These are phyloP conservation scores for Colletotrichum sp. DNA, from an alignment of 2,329 filamentous ascomycete species.

Conservation along the genomic window DNA sequence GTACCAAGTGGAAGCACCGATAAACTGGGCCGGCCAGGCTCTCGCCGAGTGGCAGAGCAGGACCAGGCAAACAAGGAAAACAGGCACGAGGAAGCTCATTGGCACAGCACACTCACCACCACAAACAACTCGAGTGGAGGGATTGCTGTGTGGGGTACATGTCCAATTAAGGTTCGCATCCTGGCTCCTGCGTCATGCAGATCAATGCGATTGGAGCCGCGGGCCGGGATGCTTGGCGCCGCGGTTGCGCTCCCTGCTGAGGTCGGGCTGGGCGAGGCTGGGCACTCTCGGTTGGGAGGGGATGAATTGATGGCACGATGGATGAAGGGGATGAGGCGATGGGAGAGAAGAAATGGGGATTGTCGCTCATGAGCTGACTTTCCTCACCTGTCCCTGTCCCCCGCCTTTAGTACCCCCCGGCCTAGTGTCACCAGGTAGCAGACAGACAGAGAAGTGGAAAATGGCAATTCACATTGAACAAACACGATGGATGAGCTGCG, in stretches of 20 bases:
- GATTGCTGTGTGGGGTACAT: constrained; percentile 14
- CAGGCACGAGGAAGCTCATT: neutral
- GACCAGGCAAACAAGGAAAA: neutral
- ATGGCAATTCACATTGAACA: neutral
- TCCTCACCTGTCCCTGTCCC: neutral
- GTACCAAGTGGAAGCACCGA: neutral
- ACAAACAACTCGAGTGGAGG: neutral
- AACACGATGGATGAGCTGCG: neutral
- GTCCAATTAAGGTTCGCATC: constrained; percentile 21
- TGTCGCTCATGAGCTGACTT: neutral
- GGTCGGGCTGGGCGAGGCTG: neutral
- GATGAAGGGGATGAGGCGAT: constrained; percentile 4
- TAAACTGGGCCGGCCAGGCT: neutral
- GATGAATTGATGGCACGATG: neutral
- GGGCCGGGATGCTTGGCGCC: constrained; percentile 16
- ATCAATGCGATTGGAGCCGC: constrained; percentile 16
- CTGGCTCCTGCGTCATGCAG: constrained; percentile 22
- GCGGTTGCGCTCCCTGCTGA: neutral
- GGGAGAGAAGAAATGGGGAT: neutral
- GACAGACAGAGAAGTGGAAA: neutral
- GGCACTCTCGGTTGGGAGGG: neutral
- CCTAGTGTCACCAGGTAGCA: neutral
- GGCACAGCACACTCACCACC: neutral
- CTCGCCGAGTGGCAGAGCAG: neutral
- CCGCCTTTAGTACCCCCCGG: neutral